Percentiles rank a stretch among this genome's conserved stretches.
Evolutionary conservation across 2,329 filamentous ascomycete species (phyloP).

Genomic region (Fusarium lateritium): DNA sequence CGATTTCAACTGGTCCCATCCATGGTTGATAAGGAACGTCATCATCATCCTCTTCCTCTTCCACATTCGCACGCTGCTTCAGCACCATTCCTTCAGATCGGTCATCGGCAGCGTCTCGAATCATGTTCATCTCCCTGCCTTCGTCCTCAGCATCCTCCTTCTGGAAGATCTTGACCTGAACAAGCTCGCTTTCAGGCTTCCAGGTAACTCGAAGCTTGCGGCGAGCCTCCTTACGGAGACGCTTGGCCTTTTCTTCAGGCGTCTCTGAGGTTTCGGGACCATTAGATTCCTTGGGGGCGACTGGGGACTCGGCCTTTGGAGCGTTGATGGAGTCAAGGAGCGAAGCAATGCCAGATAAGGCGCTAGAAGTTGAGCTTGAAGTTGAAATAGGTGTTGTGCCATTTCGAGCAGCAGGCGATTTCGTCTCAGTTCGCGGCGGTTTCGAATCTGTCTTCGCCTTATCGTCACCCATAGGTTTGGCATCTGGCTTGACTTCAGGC

Average conservation of each 20-base stretch:
- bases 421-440: constrained; percentile 51
- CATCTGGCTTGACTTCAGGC: constrained; percentile 50
- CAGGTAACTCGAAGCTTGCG: constrained; percentile 79
- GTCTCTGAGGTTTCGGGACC: constrained; percentile 72
- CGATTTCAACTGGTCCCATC: constrained; percentile 62
- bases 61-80: constrained; percentile 65
- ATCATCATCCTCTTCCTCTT: constrained; percentile 72
- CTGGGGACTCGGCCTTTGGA: constrained; percentile 58
- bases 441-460: constrained; percentile 52
- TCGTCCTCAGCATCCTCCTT: constrained; percentile 81
- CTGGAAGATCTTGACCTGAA: constrained; percentile 77
- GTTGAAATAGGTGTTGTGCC: constrained; percentile 45
- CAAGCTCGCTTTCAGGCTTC: constrained; percentile 76
- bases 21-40: constrained; percentile 69
- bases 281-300: constrained; percentile 66
- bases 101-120: constrained; percentile 80
- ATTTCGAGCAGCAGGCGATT: constrained; percentile 49
- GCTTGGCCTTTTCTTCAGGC: constrained; percentile 75
- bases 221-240: constrained; percentile 80
- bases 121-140: constrained; percentile 76
- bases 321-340: constrained; percentile 67
- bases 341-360: constrained; percentile 66
- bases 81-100: constrained; percentile 80
- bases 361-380: constrained; percentile 50
- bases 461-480: constrained; percentile 50